A percentile compares a stretch with the other conserved stretches of the same genome.
Conservation (phyloP, 495 filamentous ascomycete genomes). For the Hypoxylon fuscum region DNA sequence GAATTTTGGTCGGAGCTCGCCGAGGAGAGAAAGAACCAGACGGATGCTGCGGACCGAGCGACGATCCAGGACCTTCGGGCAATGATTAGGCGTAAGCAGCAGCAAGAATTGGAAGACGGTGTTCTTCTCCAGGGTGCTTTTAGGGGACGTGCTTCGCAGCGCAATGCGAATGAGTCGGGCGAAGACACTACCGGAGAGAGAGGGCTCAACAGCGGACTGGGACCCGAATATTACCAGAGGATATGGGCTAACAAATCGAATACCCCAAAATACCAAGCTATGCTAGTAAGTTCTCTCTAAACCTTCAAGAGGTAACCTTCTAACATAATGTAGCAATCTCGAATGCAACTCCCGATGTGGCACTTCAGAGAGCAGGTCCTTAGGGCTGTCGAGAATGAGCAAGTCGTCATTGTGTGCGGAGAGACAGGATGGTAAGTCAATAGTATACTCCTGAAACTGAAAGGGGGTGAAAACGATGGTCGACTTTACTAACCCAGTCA, state of each 20-base stretch:
- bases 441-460: background rate
- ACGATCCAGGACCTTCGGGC: slow-evolving; percentile 68
- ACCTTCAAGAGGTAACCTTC: background rate
- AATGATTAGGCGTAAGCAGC: slow-evolving; percentile 64
- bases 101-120: slow-evolving; percentile 73
- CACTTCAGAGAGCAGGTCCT: slow-evolving; percentile 80
- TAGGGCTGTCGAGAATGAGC: slow-evolving; percentile 73
- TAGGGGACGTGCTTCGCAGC: slow-evolving; percentile 66
- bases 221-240: slow-evolving; percentile 60
- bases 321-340: slow-evolving; percentile 51
- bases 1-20: slow-evolving; percentile 86
- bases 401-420: slow-evolving; percentile 89
- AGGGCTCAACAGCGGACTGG: slow-evolving; percentile 26
- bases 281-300: slow-evolving; percentile 54
- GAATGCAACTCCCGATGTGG: slow-evolving; percentile 89
- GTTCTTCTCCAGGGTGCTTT: slow-evolving; percentile 77
- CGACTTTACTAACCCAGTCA: slow-evolving; percentile 26
- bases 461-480: background rate
- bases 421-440: slow-evolving; percentile 80
- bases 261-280: slow-evolving; percentile 66
- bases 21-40: slow-evolving; percentile 70
- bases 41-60: slow-evolving; percentile 72
- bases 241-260: slow-evolving; percentile 77
- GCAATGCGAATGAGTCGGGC: slow-evolving; percentile 55
- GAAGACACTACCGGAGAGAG: slow-evolving; percentile 54